Percentiles rank a stretch among this genome's conserved stretches.
phyloP scores from a whole-genome alignment of 768 basidiomycete species.

The Mycena belliarum region DNA sequence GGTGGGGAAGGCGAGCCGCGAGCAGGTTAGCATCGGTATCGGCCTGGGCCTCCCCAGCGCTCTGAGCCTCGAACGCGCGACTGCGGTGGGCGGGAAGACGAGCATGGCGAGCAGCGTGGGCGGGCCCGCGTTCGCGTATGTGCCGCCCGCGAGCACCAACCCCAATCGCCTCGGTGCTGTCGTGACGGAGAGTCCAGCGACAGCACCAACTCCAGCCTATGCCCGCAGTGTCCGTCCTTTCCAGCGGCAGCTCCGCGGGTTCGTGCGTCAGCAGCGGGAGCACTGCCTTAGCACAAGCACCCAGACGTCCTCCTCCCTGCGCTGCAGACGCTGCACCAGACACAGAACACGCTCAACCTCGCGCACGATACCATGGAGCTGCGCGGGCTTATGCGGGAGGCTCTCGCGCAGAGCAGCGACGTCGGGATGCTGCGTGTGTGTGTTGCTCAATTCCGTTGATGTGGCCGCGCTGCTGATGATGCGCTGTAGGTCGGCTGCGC shows the following conservation, averaged over 20 bases:
- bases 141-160: slow-evolving; percentile 8
- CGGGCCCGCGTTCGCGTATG: slow-evolving; percentile 29
- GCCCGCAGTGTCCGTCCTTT: slow-evolving; percentile 30
- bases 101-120: slow-evolving; percentile 39
- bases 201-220: slow-evolving; percentile 31
- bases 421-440: slow-evolving; percentile 60
- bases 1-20: too few species aligned
- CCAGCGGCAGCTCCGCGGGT: slow-evolving; percentile 41
- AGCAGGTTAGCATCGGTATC: slow-evolving; percentile 5
- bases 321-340: slow-evolving; percentile 26
- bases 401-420: slow-evolving; percentile 60
- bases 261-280: slow-evolving; percentile 49
- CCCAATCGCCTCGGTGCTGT: slow-evolving; percentile 36
- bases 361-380: slow-evolving; percentile 57
- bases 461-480: neutral
- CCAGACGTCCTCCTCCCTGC: slow-evolving; percentile 28
- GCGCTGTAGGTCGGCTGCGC: slow-evolving; percentile 52
- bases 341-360: slow-evolving; percentile 50
- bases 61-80: slow-evolving; percentile 18
- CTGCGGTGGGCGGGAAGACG: slow-evolving; percentile 11
- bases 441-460: slow-evolving; percentile 50
- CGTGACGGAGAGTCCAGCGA: neutral
- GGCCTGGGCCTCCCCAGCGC: slow-evolving; percentile 21
- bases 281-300: slow-evolving; percentile 14
- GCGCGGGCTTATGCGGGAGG: slow-evolving; percentile 56